Conservation (phyloP, 805 yeast species). For the Kuraishia molischiana region DNA sequence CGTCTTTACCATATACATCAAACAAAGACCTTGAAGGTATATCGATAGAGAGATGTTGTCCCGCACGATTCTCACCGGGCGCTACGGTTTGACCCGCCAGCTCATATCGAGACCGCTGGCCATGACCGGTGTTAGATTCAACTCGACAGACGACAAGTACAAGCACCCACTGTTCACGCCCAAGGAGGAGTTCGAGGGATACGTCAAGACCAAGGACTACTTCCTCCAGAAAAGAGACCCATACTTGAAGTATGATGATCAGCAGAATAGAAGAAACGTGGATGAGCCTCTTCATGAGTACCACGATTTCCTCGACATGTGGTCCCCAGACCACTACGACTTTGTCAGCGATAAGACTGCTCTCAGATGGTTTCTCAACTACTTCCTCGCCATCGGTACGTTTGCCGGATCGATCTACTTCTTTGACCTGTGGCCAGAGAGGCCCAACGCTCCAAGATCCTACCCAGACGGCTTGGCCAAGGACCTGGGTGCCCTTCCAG, state of each 20-base stretch:
- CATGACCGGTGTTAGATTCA: neutral
- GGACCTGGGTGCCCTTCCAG: slow-evolving; percentile 57
- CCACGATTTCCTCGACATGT: slow-evolving; percentile 68
- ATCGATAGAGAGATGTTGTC: no score
- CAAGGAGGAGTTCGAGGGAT: slow-evolving; percentile 1
- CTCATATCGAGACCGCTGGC: neutral
- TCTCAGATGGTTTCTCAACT: slow-evolving; percentile 41
- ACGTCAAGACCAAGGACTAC: slow-evolving; percentile 36
- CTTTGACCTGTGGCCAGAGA: slow-evolving; percentile 49
- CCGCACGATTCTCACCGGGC: neutral
- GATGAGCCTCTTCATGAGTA: slow-evolving; percentile 64
- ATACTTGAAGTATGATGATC: slow-evolving; percentile 66
- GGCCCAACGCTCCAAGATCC: slow-evolving; percentile 68
- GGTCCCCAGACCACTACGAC: slow-evolving; percentile 77
- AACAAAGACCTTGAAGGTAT: no score
- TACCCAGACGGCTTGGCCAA: slow-evolving; percentile 73
- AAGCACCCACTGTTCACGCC: slow-evolving; percentile 2
- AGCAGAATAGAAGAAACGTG: slow-evolving; percentile 70
- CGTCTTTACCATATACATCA: no score
- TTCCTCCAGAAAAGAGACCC: slow-evolving; percentile 61
- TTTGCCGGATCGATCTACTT: slow-evolving; percentile 31
- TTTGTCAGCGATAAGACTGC: slow-evolving; percentile 54
- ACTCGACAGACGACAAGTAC: neutral
- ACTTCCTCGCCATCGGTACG: slow-evolving; percentile 35
- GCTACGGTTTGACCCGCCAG: neutral